A percentile compares a stretch with the other conserved stretches of the same genome.
These are phyloP conservation scores for Eragrostis nindensis DNA, from an alignment of 176 grass and related monocot genomes.

Conservation along the genomic window DNA sequence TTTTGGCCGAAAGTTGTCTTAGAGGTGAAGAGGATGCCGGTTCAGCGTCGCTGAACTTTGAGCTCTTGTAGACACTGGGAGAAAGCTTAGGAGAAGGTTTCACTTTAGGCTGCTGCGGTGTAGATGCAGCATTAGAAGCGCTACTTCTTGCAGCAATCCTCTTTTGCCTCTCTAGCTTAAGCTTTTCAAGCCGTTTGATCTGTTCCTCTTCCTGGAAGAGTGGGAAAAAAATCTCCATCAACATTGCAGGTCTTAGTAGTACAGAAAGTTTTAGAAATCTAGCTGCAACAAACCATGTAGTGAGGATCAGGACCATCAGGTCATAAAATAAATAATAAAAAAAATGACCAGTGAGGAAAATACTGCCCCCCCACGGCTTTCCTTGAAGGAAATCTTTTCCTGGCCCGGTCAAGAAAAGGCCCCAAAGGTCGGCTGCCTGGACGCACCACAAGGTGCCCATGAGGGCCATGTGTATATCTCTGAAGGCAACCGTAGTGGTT, in stretches of 20 bases:
- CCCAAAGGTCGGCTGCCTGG: too few relatives aligned
- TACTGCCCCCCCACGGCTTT: too few relatives aligned
- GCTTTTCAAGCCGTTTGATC: conserved; percentile 78
- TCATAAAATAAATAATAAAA: neutral
- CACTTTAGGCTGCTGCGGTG: conserved; percentile 51
- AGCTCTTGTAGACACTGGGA: conserved; percentile 56
- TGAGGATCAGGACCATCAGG: neutral
- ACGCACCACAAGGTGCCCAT: too few relatives aligned
- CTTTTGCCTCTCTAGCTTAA: conserved; percentile 95
- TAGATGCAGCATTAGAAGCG: conserved; percentile 43
- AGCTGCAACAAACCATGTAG: neutral
- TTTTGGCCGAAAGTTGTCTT: conserved; percentile 46
- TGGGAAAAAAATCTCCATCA: neutral
- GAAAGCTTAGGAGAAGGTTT: conserved; percentile 58
- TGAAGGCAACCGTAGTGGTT: too few relatives aligned
- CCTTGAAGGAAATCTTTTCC: too few relatives aligned
- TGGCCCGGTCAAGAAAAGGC: too few relatives aligned
- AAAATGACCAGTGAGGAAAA: too few relatives aligned
- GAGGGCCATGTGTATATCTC: too few relatives aligned
- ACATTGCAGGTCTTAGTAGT: conserved; percentile 7
- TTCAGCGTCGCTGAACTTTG: conserved; percentile 55
- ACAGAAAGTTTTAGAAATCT: conserved; percentile 23
- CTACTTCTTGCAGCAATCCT: conserved; percentile 77
- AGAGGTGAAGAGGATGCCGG: conserved; percentile 56
- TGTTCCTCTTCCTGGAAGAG: conserved; percentile 86